These are phyloP conservation scores for Boletales sp. DNA, from an alignment of 768 basidiomycete species.

Conservation along the genomic window DNA sequence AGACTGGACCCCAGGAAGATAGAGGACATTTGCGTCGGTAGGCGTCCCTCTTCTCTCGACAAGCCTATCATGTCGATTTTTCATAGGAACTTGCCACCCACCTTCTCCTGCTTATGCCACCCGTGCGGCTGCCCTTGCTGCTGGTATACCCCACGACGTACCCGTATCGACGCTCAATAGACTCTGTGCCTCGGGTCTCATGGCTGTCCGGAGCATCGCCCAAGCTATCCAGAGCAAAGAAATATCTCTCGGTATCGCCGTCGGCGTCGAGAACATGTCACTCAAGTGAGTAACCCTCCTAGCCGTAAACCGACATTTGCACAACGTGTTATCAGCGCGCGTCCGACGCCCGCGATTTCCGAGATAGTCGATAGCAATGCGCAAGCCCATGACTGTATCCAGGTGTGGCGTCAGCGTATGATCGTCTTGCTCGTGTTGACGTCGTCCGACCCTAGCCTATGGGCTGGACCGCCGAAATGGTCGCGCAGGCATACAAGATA, in stretches of 20 bases:
- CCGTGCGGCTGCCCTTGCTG: slow-evolving; percentile 81
- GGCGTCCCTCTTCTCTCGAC: slow-evolving; percentile 14
- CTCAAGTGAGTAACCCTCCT: slow-evolving; percentile 49
- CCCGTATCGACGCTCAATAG: slow-evolving; percentile 92
- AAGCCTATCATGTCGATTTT: neutral
- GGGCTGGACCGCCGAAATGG: slow-evolving; percentile 96
- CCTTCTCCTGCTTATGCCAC: slow-evolving; percentile 81
- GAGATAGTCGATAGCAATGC: slow-evolving; percentile 54
- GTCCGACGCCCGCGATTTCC: slow-evolving; percentile 68
- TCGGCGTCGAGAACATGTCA: slow-evolving; percentile 82
- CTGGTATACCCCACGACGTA: slow-evolving; percentile 82
- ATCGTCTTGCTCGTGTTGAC: neutral
- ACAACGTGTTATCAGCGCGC: slow-evolving; percentile 43
- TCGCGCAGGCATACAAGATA: slow-evolving; percentile 74
- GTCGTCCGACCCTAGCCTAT: slow-evolving; percentile 55
- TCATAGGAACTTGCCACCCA: slow-evolving; percentile 74
- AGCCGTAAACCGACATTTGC: neutral
- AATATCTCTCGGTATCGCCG: slow-evolving; percentile 81
- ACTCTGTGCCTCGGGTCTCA: slow-evolving; percentile 90
- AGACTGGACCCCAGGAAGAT: slow-evolving; percentile 67
- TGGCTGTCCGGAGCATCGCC: slow-evolving; percentile 89
- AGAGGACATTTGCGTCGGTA: slow-evolving; percentile 84
- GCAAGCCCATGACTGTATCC: slow-evolving; percentile 72
- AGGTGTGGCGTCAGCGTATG: slow-evolving; percentile 34
- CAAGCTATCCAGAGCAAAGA: slow-evolving; percentile 83